Evolutionary conservation across 495 filamentous ascomycete genomes (phyloP).

Genomic region (Glarea lozoyensis): DNA sequence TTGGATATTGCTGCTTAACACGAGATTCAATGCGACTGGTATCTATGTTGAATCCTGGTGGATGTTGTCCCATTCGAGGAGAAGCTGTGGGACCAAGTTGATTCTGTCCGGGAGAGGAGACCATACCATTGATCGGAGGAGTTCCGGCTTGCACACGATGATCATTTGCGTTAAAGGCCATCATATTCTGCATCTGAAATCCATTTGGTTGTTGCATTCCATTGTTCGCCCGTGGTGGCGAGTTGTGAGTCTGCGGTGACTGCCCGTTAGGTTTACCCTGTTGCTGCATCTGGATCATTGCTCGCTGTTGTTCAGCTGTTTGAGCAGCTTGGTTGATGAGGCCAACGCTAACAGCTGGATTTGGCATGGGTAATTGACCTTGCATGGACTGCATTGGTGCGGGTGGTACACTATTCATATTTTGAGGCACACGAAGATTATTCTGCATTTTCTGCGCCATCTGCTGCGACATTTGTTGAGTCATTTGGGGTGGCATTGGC

Average conservation of each 20-base stretch:
- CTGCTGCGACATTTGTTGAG: too few relatives aligned
- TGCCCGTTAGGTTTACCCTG: slow-evolving; percentile 32
- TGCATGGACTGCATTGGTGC: slow-evolving; percentile 56
- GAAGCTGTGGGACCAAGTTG: slow-evolving; percentile 23
- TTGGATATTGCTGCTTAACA: slow-evolving; percentile 39
- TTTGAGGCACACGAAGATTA: slow-evolving; percentile 6
- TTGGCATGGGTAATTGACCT: slow-evolving; percentile 51
- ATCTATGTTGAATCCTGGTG: slow-evolving; percentile 19
- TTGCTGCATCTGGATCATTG: slow-evolving; percentile 40
- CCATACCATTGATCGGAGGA: slow-evolving; percentile 7
- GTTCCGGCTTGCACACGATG: slow-evolving; percentile 10
- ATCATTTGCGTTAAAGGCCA: slow-evolving; percentile 17
- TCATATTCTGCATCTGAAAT: slow-evolving; percentile 24
- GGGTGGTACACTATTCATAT: slow-evolving; percentile 59
- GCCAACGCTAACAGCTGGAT: slow-evolving; percentile 51
- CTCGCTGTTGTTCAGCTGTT: slow-evolving; percentile 55
- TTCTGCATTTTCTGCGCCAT: slow-evolving; percentile 6
- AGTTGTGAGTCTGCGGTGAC: slow-evolving; percentile 27
- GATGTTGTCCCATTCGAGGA: slow-evolving; percentile 25
- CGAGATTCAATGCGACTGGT: slow-evolving; percentile 27
- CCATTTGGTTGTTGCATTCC: slow-evolving; percentile 26
- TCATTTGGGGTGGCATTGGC: slow-evolving; percentile 17
- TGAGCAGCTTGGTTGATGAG: slow-evolving; percentile 48
- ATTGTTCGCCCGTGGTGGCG: slow-evolving; percentile 30
- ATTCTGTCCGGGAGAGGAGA: slow-evolving; percentile 20